These are phyloP conservation scores for Fusarium sp. DNA, from an alignment of 2,329 filamentous ascomycete genomes.

Conservation along the genomic window DNA sequence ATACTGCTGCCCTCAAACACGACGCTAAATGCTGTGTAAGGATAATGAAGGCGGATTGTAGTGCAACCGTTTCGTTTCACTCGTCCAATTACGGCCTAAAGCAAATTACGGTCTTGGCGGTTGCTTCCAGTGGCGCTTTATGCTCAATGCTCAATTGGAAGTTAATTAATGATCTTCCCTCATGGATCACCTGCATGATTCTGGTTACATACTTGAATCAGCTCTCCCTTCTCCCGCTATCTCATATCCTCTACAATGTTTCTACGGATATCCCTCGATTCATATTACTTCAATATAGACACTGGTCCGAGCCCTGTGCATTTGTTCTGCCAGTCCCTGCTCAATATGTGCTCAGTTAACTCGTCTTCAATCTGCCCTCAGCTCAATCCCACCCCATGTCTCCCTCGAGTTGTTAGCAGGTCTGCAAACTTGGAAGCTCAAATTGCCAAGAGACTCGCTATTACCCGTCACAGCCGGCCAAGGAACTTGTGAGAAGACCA, in stretches of 20 bases:
- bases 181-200: slow-evolving; percentile 15
- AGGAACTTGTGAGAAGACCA: slow-evolving; percentile 13
- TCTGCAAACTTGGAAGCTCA: slow-evolving; percentile 32
- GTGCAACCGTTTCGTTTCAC: slow-evolving; percentile 48
- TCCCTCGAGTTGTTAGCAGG: slow-evolving; percentile 7
- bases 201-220: not conserved
- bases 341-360: slow-evolving; percentile 29
- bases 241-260: not conserved
- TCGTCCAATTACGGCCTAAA: slow-evolving; percentile 38
- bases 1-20: slow-evolving; percentile 4
- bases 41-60: slow-evolving; percentile 31
- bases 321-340: slow-evolving; percentile 5
- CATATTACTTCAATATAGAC: not conserved
- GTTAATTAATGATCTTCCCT: slow-evolving; percentile 11
- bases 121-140: slow-evolving; percentile 27
- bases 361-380: slow-evolving; percentile 16
- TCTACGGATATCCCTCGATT: not conserved
- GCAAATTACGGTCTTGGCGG: slow-evolving; percentile 43
- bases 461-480: slow-evolving; percentile 17
- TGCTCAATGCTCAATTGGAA: slow-evolving; percentile 29
- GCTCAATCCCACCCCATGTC: slow-evolving; percentile 4
- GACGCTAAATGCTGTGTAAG: slow-evolving; percentile 21
- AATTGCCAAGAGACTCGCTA: slow-evolving; percentile 18
- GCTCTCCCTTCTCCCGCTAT: slow-evolving; percentile 9
- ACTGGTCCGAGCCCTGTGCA: not conserved